Evolutionary conservation across 78 protist genomes (phyloP).

Genomic region (Mastigamoeba balamuthi): DNA sequence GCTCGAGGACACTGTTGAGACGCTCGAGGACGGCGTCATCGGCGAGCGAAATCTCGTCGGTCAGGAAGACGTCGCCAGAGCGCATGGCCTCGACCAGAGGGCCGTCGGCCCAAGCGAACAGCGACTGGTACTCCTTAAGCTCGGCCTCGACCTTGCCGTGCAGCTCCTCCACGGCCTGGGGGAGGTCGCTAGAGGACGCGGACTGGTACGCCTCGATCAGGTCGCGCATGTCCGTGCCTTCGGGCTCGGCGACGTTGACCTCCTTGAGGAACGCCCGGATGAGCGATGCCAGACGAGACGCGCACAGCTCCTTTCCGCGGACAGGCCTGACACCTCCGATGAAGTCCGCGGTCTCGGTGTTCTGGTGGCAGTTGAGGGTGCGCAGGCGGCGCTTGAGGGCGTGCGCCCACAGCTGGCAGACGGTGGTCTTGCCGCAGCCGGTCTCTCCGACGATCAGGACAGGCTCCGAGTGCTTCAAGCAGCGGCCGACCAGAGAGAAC

Average conservation of each 20-base stretch:
- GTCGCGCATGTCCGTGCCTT: too few species aligned
- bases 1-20: conserved; percentile 96
- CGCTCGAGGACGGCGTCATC: conserved; percentile 99
- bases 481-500: conserved; percentile 64
- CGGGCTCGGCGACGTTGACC: too few species aligned
- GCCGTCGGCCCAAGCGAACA: conserved; percentile 97
- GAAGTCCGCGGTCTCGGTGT: conserved; percentile 97
- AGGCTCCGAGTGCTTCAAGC: conserved; percentile 80
- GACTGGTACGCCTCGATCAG: too few species aligned
- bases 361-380: conserved; percentile 94
- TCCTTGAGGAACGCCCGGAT: too few species aligned
- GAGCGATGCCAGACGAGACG: too few species aligned
- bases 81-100: conserved; percentile 93
- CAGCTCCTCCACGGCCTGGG: too few species aligned
- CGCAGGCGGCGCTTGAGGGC: conserved; percentile 27
- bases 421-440: conserved; percentile 96
- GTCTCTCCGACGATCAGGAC: conserved; percentile 96
- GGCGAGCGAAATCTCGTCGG: conserved; percentile 97
- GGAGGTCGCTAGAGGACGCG: too few species aligned
- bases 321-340: conserved; percentile 94
- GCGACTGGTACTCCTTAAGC: conserved; percentile 16
- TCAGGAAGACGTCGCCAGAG: conserved; percentile 78
- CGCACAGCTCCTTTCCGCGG: conserved; percentile 72
- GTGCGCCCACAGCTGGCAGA: conserved; percentile 67
- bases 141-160: conserved; percentile 9